These are phyloP conservation scores for Baorangia bicolor DNA, from an alignment of 768 basidiomycete genomes.

Conservation along the genomic window DNA sequence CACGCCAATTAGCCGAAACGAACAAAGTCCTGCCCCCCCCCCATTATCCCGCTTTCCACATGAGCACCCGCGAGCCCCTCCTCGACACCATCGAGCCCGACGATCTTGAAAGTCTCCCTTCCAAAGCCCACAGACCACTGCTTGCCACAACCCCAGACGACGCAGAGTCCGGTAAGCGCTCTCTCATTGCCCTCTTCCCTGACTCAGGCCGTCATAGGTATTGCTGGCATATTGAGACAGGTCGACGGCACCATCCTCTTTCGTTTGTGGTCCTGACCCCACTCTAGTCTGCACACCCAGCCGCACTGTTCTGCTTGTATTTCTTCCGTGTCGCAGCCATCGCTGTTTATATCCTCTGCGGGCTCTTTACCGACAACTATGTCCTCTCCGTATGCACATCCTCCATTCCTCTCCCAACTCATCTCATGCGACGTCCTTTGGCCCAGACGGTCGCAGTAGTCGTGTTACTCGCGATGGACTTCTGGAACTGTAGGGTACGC, in stretches of 20 bases:
- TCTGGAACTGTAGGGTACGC: constrained; percentile 93
- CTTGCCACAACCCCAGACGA: constrained; percentile 61
- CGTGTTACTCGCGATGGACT: constrained; percentile 93
- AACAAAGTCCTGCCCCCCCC: too few relatives aligned
- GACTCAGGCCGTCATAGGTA: constrained; percentile 40
- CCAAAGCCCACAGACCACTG: constrained; percentile 34
- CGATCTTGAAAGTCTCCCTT: constrained; percentile 45
- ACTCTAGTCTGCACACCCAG: constrained; percentile 71
- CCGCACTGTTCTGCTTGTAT: constrained; percentile 85
- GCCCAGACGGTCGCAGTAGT: constrained; percentile 85
- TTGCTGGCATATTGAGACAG: constrained; percentile 77
- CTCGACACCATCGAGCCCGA: constrained; percentile 88
- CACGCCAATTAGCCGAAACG: too few relatives aligned
- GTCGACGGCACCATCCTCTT: constrained; percentile 36
- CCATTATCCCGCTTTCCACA: constrained; percentile 20
- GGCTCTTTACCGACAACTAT: constrained; percentile 86
- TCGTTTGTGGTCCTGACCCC: constrained; percentile 13
- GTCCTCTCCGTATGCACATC: constrained; percentile 76
- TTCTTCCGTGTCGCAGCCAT: constrained; percentile 89
- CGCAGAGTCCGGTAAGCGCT: constrained; percentile 66
- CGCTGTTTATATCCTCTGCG: constrained; percentile 89
- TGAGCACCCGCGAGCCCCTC: constrained; percentile 64
- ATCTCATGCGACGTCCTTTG: constrained; percentile 1
- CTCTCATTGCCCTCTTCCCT: background rate
- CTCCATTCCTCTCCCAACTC: background rate